phyloP scores from a whole-genome alignment of 2,329 filamentous ascomycete genomes.

The Aspergillus carbonarius region DNA sequence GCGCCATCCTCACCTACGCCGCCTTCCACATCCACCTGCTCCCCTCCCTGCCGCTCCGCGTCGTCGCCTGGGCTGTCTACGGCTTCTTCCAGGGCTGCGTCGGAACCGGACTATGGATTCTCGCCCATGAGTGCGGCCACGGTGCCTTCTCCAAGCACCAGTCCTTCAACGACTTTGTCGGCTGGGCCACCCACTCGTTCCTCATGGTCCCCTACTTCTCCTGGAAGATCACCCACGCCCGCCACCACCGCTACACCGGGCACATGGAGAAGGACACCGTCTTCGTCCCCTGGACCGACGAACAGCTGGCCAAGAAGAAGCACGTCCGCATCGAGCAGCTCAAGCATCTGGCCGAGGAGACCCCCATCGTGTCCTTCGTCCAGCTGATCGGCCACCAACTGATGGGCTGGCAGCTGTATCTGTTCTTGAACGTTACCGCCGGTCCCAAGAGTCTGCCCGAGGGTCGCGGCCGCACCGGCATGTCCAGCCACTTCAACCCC shows the following conservation, averaged over 20 bases:
- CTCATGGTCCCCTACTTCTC: constrained; percentile 70
- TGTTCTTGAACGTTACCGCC: constrained; percentile 59
- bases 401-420: constrained; percentile 64
- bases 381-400: constrained; percentile 63
- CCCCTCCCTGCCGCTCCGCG: constrained; percentile 45
- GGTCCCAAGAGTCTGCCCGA: constrained; percentile 49
- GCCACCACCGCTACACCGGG: constrained; percentile 68
- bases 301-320: constrained; percentile 36
- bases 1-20: constrained; percentile 50
- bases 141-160: constrained; percentile 62
- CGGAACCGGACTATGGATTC: constrained; percentile 68
- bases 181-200: constrained; percentile 65
- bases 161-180: constrained; percentile 60
- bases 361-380: constrained; percentile 57
- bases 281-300: constrained; percentile 56
- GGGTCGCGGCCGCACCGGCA: constrained; percentile 19
- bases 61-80: constrained; percentile 58
- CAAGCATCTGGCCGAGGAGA: constrained; percentile 57
- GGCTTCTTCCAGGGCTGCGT: constrained; percentile 65
- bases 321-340: constrained; percentile 53
- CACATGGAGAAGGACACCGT: constrained; percentile 68
- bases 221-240: constrained; percentile 69
- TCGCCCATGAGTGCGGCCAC: constrained; percentile 71
- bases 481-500: constrained; percentile 59
- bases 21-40: constrained; percentile 57